Evolutionary conservation across 2,329 filamentous ascomycete genomes (phyloP), one percentile per base, ranked within the genome.

Genomic region (Colletotrichum sp.): DNA sequence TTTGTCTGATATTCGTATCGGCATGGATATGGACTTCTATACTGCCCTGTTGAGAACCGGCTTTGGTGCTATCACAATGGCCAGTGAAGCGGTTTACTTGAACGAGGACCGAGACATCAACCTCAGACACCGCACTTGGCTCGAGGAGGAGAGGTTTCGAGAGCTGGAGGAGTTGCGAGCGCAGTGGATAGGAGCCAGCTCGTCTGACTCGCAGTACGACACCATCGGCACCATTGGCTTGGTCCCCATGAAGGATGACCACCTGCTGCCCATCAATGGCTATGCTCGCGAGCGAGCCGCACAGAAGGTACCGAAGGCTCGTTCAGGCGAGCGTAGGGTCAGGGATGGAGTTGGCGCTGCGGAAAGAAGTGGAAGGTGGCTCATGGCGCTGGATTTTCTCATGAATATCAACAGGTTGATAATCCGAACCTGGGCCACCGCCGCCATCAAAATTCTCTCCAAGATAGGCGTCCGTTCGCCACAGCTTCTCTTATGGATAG

Each of bases 21-120:
- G 93, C 59, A 93, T 94, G 88, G 93, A 95, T 71, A 98, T 99
- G 88, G 97, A 99, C 83, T 98, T 99, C 82, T 99, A 99, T 83
- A 98, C 96, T 0, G 95, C 95, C 0, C 88, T 99, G 6, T 89
- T 99, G 5, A 93, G 96, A 76, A 92, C 95, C 44, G 97, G 97
- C 0, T 98, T 98, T 81, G 93, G 93, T 13, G 93, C 96, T 15
- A 92, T 99, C 76, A 98, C 95, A 1, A 96, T 98, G 84, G 97
- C 97, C 1, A 98, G 95, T 80, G 96, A 99, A 84, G 96, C 96
- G 5, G 97, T 99, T 0, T 99, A 98, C 81, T 88, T 99, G 13
- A 98, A 98, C 77, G 96, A 99, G 84, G 96, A 96, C 62, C 92
- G 92, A 55, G 90, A 90, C 3, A 92, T 99, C 68, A 93, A 92